Conservation (phyloP, 2,329 filamentous ascomycete species). For the Cercospora brassicicola region DNA sequence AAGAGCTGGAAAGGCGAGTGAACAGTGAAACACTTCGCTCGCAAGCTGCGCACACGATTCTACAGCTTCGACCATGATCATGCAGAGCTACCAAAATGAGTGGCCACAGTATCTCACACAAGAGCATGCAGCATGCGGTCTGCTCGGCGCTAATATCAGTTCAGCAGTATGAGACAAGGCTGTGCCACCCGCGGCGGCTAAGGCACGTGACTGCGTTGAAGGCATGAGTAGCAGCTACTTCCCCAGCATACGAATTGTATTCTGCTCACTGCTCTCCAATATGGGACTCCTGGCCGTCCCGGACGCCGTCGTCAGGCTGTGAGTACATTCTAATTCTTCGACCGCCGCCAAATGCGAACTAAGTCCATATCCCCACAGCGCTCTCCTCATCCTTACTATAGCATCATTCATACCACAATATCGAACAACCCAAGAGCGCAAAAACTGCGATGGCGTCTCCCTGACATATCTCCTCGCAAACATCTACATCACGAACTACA, state of each 20-base stretch:
- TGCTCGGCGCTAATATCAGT: not conserved
- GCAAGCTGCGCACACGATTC: not conserved
- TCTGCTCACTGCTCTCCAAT: too few species aligned
- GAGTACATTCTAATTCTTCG: not conserved
- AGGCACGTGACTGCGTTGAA: not conserved
- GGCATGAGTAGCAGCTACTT: too few species aligned
- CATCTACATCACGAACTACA: too few species aligned
- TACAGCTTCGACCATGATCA: not conserved
- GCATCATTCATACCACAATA: too few species aligned
- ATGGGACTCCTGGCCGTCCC: not conserved
- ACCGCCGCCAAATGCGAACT: too few species aligned
- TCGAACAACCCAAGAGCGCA: too few species aligned
- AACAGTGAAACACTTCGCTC: not conserved
- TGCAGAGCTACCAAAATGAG: not conserved
- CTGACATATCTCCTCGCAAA: too few species aligned
- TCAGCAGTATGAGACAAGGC: not conserved
- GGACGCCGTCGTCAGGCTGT: not conserved
- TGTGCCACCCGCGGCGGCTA: not conserved
- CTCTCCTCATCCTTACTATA: not conserved
- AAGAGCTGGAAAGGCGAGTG: not conserved
- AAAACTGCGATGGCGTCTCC: too few species aligned
- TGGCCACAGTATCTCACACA: not conserved
- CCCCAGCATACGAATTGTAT: too few species aligned
- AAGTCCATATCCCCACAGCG: not conserved
- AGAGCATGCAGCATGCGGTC: not conserved